A percentile compares a stretch with the other conserved stretches of the same genome.
phyloP scores from a whole-genome alignment of 148 eudicot genomes.

The Diospyros kaki region DNA sequence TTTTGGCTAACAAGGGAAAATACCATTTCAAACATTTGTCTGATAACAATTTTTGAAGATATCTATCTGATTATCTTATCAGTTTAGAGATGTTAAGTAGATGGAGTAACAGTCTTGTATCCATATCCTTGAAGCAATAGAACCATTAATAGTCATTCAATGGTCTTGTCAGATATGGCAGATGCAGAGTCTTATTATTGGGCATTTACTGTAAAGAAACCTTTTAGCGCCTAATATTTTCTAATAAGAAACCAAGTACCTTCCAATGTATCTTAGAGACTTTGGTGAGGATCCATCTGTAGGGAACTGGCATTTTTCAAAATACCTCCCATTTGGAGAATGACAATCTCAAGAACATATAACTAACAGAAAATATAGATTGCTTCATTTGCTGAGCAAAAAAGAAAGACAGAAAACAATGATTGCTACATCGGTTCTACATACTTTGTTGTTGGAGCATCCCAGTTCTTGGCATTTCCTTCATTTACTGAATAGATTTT shows the following conservation, averaged over 20 bases:
- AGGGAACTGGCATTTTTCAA: constrained; percentile 93
- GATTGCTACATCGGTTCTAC: not conserved
- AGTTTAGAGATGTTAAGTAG: not conserved
- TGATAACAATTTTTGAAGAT: no score
- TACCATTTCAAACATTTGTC: no score
- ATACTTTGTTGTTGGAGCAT: constrained; percentile 85
- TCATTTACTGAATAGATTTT: constrained; percentile 95
- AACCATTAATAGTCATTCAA: not conserved
- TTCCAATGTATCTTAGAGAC: constrained; percentile 97
- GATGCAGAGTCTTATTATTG: not conserved
- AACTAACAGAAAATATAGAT: not conserved
- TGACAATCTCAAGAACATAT: not conserved
- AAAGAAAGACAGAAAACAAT: not conserved
- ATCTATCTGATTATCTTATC: no score
- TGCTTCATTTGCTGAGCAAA: no score
- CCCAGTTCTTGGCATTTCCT: constrained; percentile 99
- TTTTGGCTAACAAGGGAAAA: no score
- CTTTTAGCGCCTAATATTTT: not conserved
- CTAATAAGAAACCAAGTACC: constrained; percentile 33
- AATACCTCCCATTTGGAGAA: constrained; percentile 48
- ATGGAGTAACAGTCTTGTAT: not conserved
- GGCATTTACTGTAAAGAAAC: not conserved
- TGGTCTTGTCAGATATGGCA: not conserved
- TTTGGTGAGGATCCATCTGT: constrained; percentile 80
- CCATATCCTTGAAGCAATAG: constrained; percentile 6